These are phyloP conservation scores for Leccinum sublutescens DNA, from an alignment of 768 basidiomycete genomes.

Conservation along the genomic window DNA sequence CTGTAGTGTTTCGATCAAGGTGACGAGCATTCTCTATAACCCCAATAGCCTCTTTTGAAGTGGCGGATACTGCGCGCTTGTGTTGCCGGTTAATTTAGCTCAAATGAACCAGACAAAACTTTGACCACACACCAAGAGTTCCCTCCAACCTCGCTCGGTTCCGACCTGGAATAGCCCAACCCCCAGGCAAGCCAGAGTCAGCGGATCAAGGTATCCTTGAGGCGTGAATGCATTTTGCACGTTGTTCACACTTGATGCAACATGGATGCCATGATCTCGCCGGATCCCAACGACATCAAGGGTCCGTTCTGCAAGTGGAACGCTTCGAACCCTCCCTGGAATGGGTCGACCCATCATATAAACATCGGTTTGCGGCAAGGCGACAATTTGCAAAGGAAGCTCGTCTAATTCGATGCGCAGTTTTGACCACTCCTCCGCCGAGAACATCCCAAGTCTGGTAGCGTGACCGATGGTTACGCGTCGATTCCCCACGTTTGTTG, in stretches of 20 bases:
- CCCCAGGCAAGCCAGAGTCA: constrained; percentile 57
- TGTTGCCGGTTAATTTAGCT: constrained; percentile 5
- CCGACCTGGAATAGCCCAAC: constrained; percentile 60
- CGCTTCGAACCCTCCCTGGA: constrained; percentile 20
- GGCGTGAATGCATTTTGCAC: constrained; percentile 69
- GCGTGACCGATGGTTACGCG: constrained; percentile 60
- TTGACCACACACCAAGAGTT: constrained; percentile 44
- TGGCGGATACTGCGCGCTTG: constrained; percentile 52
- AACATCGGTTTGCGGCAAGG: constrained; percentile 62
- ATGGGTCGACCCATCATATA: constrained; percentile 60
- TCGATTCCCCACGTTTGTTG: constrained; percentile 27
- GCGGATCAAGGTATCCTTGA: constrained; percentile 61
- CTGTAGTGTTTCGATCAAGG: background rate
- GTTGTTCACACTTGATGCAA: constrained; percentile 63
- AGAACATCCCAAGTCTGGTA: constrained; percentile 55
- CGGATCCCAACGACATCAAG: constrained; percentile 51
- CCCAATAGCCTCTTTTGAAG: constrained; percentile 52
- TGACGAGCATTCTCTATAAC: constrained; percentile 8
- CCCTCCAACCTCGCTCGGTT: constrained; percentile 43
- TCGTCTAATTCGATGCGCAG: constrained; percentile 36
- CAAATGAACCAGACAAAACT: background rate
- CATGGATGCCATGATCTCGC: constrained; percentile 42
- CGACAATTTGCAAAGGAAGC: constrained; percentile 53
- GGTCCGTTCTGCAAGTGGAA: constrained; percentile 48
- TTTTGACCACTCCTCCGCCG: constrained; percentile 43